A percentile compares a stretch with the other conserved stretches of the same genome.
Evolutionary conservation across 805 yeast genomes (phyloP).

Genomic region (Sugiyamaella chiloensis): DNA sequence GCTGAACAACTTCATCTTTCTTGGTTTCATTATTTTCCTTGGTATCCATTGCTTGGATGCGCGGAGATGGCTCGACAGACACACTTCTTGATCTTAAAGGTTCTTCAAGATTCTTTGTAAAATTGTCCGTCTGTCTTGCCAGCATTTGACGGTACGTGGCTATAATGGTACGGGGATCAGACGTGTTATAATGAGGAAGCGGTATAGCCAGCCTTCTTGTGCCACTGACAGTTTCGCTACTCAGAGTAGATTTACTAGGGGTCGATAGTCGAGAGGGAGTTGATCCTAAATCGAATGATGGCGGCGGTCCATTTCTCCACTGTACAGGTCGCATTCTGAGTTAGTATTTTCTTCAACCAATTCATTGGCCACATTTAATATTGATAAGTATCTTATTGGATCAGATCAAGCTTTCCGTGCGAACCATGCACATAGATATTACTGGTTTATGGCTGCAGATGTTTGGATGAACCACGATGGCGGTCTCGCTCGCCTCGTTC

Average conservation of each 20-base stretch:
- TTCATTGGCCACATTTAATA: too few relatives aligned
- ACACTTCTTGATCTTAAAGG: too few relatives aligned
- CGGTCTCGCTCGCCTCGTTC: too few relatives aligned
- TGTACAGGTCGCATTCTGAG: slow-evolving; percentile 2
- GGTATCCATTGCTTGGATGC: neutral
- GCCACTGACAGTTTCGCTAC: neutral
- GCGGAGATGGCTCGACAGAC: neutral
- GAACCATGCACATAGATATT: too few relatives aligned
- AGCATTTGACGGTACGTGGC: slow-evolving; percentile 31
- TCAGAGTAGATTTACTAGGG: neutral
- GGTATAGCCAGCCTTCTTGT: neutral
- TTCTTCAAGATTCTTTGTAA: slow-evolving; percentile 4
- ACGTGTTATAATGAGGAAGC: slow-evolving; percentile 20
- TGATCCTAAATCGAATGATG: slow-evolving; percentile 7
- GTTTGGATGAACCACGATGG: too few relatives aligned
- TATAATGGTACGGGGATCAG: slow-evolving; percentile 28
- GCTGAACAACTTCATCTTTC: neutral
- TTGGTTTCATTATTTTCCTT: neutral
- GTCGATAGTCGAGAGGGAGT: neutral
- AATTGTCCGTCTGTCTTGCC: slow-evolving; percentile 16
- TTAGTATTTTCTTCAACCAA: neutral
- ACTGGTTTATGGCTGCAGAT: too few relatives aligned
- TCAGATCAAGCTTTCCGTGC: too few relatives aligned
- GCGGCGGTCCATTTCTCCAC: slow-evolving; percentile 15
- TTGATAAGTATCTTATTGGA: too few relatives aligned